Evolutionary conservation across 2,329 filamentous ascomycete species (phyloP).

Genomic region (Zasmidium angulare): DNA sequence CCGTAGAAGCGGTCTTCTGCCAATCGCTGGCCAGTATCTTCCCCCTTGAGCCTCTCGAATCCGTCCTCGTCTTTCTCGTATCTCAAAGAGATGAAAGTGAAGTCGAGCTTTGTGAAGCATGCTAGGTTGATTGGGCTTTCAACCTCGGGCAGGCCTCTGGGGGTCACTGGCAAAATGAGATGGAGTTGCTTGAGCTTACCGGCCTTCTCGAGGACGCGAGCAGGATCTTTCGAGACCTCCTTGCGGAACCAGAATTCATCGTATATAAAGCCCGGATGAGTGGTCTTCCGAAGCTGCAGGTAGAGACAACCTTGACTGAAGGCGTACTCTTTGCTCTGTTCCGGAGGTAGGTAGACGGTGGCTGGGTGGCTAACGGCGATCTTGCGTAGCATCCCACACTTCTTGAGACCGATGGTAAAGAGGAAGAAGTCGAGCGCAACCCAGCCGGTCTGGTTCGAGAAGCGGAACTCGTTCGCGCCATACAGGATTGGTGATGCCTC

Average conservation of each 20-base stretch:
- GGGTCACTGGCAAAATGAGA: neutral
- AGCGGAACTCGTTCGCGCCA: constrained; percentile 44
- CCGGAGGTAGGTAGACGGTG: neutral
- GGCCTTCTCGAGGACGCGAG: constrained; percentile 1
- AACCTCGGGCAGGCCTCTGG: neutral
- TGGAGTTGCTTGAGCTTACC: neutral
- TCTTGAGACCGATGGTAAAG: constrained; percentile 3
- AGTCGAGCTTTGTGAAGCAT: neutral
- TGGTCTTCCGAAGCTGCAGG: neutral
- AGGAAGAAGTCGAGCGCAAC: constrained; percentile 4
- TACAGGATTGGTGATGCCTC: constrained; percentile 48
- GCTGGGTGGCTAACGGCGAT: constrained; percentile 8
- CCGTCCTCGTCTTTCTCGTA: no score
- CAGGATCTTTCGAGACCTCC: neutral
- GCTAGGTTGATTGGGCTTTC: neutral
- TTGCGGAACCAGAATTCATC: neutral
- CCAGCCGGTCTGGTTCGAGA: constrained; percentile 18
- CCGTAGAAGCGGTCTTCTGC: neutral
- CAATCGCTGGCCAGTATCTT: neutral
- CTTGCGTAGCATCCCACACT: constrained; percentile 2
- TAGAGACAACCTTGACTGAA: neutral
- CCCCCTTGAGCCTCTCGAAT: neutral
- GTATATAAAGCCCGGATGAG: neutral
- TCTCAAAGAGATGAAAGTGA: neutral
- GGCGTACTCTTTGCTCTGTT: neutral